Conservation (phyloP, 2,329 filamentous ascomycete species). For the Gnomoniopsis smithogilvyi region DNA sequence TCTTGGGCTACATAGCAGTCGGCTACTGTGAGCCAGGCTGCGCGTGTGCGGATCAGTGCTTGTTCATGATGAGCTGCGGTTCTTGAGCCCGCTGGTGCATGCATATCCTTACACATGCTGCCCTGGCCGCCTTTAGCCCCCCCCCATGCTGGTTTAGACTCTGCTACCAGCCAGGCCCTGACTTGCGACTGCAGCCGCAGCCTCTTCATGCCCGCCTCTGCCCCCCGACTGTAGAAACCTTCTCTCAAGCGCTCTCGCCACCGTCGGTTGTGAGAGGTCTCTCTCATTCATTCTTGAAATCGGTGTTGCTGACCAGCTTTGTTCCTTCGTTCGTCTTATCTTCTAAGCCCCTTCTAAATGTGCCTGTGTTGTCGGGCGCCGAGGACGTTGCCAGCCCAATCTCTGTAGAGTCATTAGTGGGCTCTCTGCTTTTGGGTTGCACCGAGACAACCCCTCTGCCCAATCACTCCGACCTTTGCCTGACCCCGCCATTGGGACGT, state of each 20-base stretch:
- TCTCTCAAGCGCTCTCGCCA: background rate
- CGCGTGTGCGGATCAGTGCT: conserved; percentile 3
- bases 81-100: conserved; percentile 4
- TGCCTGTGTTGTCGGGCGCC: background rate
- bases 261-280: background rate
- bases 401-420: conserved; percentile 11
- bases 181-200: background rate
- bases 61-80: conserved; percentile 8
- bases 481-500: conserved; percentile 19
- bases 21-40: background rate
- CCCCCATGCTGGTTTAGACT: conserved; percentile 4
- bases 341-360: background rate
- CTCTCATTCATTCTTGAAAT: background rate
- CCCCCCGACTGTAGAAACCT: background rate
- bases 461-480: conserved; percentile 18
- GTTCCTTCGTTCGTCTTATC: conserved; percentile 2
- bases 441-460: conserved; percentile 18
- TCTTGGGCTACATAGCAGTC: background rate
- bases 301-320: background rate
- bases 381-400: conserved; percentile 3
- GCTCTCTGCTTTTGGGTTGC: conserved; percentile 14
- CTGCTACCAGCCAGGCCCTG: conserved; percentile 11
- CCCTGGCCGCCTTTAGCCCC: conserved; percentile 4
- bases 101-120: conserved; percentile 10
- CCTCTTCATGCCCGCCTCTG: conserved; percentile 3